Evolutionary conservation across 2,329 filamentous ascomycete genomes (phyloP), one percentile per base, ranked within the genome.

Genomic region (Pseudogymnoascus sp.): DNA sequence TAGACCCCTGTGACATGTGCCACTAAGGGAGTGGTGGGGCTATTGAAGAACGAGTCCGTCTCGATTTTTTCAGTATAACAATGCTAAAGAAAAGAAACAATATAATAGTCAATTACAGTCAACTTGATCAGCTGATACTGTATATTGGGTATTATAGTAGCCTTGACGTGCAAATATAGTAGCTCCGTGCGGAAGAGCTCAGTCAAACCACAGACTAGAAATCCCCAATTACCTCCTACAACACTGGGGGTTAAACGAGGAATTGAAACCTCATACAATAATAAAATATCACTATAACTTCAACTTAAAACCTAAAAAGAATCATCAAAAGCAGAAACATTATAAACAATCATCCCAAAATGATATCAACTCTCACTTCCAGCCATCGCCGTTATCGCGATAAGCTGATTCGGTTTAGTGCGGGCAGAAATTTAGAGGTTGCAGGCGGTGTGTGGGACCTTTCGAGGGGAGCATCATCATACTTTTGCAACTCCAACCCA

Each of bases 371-470:
- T 15, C n/a, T n/a, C 47, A 33, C 11, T 9, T 54, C 3, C 8
- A 33, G 33, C 33, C 47, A 7, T 11, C 47, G 24, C 47, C 15
- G 29, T 59, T 59, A 59, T 59, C 57, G 35, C 57, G 57, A 59
- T 59, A 59, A 59, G 57, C 57, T 39, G 17, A 59, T 59, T 59
- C 11, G 57, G 57, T 21, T 40, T 59, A 59, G 57, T 39, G 33
- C 33, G 33, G 57, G 57, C 57, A 59, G 57, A 59, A 59, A 59
- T 59, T 59, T 40, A 59, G 33, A 59, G 57, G 57, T 40, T 59
- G 57, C 33, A 59, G 57, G 57, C 57, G 57, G 57, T 59, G 57
- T 59, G 37, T 15, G 21, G 47, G 33, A 59, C 57, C 24, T 59
- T 59, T 26, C 33, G 57, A 61, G 41, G 59, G 44, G 26, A 50